Base-by-base conservation (phyloP, 2,329 filamentous ascomycete species). In the Sclerotinia nivalis region DNA sequence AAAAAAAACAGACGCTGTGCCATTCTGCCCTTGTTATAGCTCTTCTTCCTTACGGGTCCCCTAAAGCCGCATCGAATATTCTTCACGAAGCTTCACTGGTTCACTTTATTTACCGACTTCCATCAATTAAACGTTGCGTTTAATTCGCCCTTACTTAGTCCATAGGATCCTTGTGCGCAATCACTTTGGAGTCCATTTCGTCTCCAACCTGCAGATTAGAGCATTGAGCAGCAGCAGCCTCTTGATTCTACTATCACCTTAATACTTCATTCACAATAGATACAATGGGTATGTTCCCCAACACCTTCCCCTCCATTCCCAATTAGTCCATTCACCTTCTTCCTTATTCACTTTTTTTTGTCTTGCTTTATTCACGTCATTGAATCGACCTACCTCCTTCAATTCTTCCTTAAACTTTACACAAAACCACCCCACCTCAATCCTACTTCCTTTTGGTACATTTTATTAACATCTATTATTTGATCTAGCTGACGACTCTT, bases 171-270 rank as follows among this genome's bases (percentile, higher is more conserved):
- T 69, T 69, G 68, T 69, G 68, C 68, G 49, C 28, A 69, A 54
- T 66, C 68, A 66, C 61, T 59, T 59, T 15, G 68, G 60, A 66
- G 68, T 66, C 68, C 68, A 69, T 69, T 69, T 69, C 68, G 60
- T 66, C 68, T 66, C 61, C 52, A 69, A 59, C 60, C 60, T 69
- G 68, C 68, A 69, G 67, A 43, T 47, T 69, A 69, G 61, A 66
- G 61, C 68, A 69, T 69, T 69, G 52, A 69, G 68, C 61, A 69
- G 60, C 68, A 69, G 56, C 67, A 69, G 68, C 68, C 68, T 69
- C 68, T 50, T 66, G 60, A 69, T 69, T 56, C 50, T 69, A 69
- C 34, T 58, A 66, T 66, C 68, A 66, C 68, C 54, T 58, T 69
- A 69, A 58, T 66, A 69, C 62, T 67, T 66, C 62, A 66, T 47